These are phyloP conservation scores for Pleodorina starrii DNA, from an alignment of 139 green algal genomes.

Conservation along the genomic window DNA sequence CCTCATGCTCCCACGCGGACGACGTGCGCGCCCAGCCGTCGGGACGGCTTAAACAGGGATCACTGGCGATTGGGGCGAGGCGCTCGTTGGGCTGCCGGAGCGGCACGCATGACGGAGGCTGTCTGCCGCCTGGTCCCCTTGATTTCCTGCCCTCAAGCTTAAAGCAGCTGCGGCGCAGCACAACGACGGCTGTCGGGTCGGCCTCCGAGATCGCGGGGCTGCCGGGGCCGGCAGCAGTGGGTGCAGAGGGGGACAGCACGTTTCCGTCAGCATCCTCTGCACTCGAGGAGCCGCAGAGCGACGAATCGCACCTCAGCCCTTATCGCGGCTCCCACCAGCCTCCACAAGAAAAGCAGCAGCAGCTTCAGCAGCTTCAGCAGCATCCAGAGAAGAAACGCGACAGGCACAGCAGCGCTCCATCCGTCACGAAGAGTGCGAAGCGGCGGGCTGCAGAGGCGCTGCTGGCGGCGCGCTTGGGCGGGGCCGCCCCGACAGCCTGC, in stretches of 20 bases:
- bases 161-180: background rate
- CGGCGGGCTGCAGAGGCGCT: conserved; percentile 65
- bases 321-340: background rate
- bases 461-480: conserved; percentile 56
- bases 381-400: background rate
- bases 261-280: background rate
- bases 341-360: background rate
- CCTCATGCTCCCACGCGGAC: too few relatives aligned
- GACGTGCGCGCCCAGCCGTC: too few relatives aligned
- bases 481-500: background rate
- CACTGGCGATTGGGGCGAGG: too few relatives aligned
- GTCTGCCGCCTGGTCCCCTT: background rate
- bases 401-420: background rate
- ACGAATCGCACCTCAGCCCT: background rate
- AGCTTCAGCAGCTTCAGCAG: background rate
- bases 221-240: background rate
- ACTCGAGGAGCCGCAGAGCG: background rate
- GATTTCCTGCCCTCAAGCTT: background rate
- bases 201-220: too few relatives aligned
- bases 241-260: background rate
- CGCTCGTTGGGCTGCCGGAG: too few relatives aligned
- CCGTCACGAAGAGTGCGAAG: conserved; percentile 59
- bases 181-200: background rate
- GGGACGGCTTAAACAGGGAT: too few relatives aligned
- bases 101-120: background rate